Percentiles rank a stretch among this genome's conserved stretches.
These are phyloP conservation scores for Scheffersomyces amazonensis DNA, from an alignment of 805 yeast genomes.

Conservation along the genomic window DNA sequence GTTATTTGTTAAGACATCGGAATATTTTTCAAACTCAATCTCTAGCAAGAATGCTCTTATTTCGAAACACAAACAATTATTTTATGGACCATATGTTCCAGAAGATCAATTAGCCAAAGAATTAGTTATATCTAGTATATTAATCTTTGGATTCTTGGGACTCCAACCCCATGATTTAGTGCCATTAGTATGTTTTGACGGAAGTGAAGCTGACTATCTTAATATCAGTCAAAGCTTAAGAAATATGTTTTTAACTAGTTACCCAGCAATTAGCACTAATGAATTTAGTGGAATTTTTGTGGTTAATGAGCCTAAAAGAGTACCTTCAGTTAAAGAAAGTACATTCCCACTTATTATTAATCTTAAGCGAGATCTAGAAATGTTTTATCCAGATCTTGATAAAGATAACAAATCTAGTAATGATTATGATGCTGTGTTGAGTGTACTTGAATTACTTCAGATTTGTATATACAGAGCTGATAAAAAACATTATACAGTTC, in stretches of 20 bases:
- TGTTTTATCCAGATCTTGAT: no score
- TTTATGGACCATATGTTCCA: no score
- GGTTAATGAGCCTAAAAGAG: no score
- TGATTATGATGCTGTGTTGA: background rate
- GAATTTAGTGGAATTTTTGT: no score
- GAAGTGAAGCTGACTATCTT: constrained; percentile 16
- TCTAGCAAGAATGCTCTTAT: background rate
- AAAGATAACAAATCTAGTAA: no score
- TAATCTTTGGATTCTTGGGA: constrained; percentile 26
- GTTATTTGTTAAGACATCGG: constrained; percentile 4
- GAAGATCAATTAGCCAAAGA: constrained; percentile 9
- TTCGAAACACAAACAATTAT: no score
- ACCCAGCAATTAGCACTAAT: background rate
- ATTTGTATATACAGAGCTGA: no score
- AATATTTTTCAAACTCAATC: constrained; percentile 3
- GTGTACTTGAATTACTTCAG: constrained; percentile 8
- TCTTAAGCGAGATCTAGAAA: no score
- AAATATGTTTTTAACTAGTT: constrained; percentile 1
- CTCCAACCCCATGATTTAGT: constrained; percentile 27
- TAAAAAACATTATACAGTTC: no score
- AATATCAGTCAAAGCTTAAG: constrained; percentile 16
- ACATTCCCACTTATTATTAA: constrained; percentile 4
- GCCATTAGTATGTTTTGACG: constrained; percentile 24
- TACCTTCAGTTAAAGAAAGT: background rate
- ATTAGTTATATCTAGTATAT: constrained; percentile 14